Percentiles rank a stretch among this genome's conserved stretches.
phyloP scores from a whole-genome alignment of 495 filamentous ascomycete genomes.

The Aspergillus saccharolyticus region DNA sequence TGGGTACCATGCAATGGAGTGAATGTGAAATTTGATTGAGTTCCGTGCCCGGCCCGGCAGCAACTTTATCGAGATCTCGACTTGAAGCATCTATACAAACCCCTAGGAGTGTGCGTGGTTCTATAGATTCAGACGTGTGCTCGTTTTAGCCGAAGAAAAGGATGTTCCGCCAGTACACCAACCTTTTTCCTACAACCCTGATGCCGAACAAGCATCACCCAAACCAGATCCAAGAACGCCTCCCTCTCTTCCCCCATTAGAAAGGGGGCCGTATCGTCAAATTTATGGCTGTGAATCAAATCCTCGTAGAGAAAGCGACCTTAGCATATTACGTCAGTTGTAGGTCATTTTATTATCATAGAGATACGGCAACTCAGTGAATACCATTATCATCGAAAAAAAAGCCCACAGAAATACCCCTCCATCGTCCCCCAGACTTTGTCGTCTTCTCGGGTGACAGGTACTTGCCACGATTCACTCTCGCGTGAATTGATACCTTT shows the following conservation, averaged over 20 bases:
- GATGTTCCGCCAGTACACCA: slow-evolving; percentile 29
- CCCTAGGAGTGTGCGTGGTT: too few relatives aligned
- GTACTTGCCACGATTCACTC: slow-evolving; percentile 16
- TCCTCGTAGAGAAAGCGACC: slow-evolving; percentile 18
- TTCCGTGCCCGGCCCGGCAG: too few relatives aligned
- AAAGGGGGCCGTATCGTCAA: slow-evolving; percentile 16
- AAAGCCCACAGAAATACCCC: slow-evolving; percentile 21
- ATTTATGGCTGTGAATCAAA: slow-evolving; percentile 18
- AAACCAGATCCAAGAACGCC: slow-evolving; percentile 31
- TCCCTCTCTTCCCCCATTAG: slow-evolving; percentile 22
- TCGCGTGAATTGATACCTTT: slow-evolving; percentile 17
- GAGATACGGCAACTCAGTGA: neutral
- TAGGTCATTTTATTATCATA: neutral
- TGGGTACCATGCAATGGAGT: too few relatives aligned
- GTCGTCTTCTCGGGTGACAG: slow-evolving; percentile 10
- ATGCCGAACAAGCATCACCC: slow-evolving; percentile 36
- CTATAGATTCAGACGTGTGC: too few relatives aligned
- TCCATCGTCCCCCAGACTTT: slow-evolving; percentile 13
- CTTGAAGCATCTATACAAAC: too few relatives aligned
- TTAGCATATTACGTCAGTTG: slow-evolving; percentile 6
- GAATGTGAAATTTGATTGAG: too few relatives aligned
- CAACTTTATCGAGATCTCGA: too few relatives aligned
- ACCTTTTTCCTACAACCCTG: slow-evolving; percentile 30
- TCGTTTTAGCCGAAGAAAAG: too few relatives aligned
- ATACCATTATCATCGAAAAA: slow-evolving; percentile 20